Evolutionary conservation across 176 grass and related monocot genomes (phyloP).

Genomic region (Rhipidocladum racemiflorum): DNA sequence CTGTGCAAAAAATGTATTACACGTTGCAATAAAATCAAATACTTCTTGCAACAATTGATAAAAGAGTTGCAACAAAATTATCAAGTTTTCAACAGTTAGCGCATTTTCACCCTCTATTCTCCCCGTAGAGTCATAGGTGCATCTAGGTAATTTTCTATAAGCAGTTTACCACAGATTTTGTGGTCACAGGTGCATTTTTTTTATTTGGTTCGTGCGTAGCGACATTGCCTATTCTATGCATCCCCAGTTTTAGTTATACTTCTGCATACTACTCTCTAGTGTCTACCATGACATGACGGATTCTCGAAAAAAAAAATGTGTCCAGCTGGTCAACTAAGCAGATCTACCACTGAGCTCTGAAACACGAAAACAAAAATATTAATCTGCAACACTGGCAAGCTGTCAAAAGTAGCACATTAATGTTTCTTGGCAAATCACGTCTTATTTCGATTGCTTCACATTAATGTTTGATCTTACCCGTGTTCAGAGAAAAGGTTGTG

Average conservation of each 20-base stretch:
- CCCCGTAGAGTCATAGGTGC: too few relatives aligned
- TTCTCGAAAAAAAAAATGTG: neutral
- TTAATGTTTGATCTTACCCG: neutral
- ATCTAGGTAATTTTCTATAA: too few relatives aligned
- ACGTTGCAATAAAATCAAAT: too few relatives aligned
- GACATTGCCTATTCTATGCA: neutral
- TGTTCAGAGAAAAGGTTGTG: neutral
- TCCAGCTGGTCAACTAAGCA: neutral
- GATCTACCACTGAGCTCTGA: neutral
- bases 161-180: too few relatives aligned
- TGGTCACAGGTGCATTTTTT: too few relatives aligned
- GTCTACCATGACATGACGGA: neutral
- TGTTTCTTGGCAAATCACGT: neutral
- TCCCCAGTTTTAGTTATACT: neutral
- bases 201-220: neutral
- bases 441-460: neutral
- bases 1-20: too few relatives aligned
- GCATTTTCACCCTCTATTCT: too few relatives aligned
- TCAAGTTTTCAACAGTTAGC: too few relatives aligned
- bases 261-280: too few relatives aligned
- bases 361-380: neutral
- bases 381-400: neutral
- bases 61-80: too few relatives aligned
- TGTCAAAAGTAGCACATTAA: neutral
- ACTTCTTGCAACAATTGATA: too few relatives aligned